These are phyloP conservation scores for Salvia splendens DNA, from an alignment of 257 asterid species.

Conservation along the genomic window DNA sequence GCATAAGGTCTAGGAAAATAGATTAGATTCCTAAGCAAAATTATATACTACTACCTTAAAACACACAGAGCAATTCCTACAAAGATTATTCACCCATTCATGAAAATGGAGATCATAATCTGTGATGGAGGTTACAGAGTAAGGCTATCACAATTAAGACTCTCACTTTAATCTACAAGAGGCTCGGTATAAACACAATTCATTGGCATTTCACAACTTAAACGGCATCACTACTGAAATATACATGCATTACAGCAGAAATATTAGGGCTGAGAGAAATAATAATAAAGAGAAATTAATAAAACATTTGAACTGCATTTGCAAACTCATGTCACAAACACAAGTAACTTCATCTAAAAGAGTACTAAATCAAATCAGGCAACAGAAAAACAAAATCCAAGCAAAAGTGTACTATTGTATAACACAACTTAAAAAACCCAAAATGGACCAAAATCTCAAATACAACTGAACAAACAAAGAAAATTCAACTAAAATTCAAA, in stretches of 20 bases:
- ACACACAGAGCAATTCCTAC: background rate
- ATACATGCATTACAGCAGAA: background rate
- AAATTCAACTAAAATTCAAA: slow-evolving; percentile 13
- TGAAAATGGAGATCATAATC: slow-evolving; percentile 10
- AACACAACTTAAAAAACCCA: background rate
- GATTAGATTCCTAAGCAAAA: slow-evolving; percentile 5
- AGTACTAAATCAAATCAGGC: background rate
- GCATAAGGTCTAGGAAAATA: background rate
- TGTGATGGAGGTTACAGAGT: background rate
- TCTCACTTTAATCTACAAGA: background rate
- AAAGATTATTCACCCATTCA: background rate
- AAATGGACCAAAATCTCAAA: background rate
- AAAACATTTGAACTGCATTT: background rate
- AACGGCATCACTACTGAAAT: slow-evolving; percentile 4
- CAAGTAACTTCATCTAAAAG: background rate
- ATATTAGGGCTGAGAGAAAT: background rate
- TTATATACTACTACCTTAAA: background rate
- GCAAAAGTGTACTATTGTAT: slow-evolving; percentile 1
- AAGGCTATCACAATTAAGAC: background rate
- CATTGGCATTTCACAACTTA: background rate
- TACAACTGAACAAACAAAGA: background rate
- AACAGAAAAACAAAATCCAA: background rate
- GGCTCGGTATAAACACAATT: background rate
- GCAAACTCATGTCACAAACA: slow-evolving; percentile 5
- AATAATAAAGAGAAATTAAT: background rate